These are phyloP conservation scores for Russula sp. DNA, from an alignment of 768 basidiomycete genomes.

Conservation along the genomic window DNA sequence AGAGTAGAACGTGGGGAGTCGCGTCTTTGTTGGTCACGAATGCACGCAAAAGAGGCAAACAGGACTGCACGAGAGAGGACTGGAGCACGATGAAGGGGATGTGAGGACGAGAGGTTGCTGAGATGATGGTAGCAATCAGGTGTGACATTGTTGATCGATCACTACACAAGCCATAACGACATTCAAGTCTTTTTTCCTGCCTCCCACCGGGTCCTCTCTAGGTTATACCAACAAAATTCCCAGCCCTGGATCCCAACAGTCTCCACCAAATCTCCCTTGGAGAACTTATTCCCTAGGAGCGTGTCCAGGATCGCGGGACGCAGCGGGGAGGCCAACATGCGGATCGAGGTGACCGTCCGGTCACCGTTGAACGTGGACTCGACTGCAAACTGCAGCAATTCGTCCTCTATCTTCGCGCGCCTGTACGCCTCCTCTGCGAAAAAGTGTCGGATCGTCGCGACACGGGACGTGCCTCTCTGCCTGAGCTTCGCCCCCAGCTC, in stretches of 20 bases:
- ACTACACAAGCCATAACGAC: not conserved
- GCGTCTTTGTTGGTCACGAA: constrained; percentile 23
- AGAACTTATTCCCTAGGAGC: constrained; percentile 44
- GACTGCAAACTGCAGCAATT: constrained; percentile 55
- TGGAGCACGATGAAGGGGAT: constrained; percentile 49
- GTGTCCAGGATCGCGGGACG: constrained; percentile 41
- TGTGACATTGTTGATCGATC: constrained; percentile 23
- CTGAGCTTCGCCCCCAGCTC: constrained; percentile 17
- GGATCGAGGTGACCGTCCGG: constrained; percentile 38
- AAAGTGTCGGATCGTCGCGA: constrained; percentile 69
- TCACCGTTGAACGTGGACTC: constrained; percentile 47
- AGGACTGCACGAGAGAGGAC: constrained; percentile 52
- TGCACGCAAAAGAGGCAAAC: constrained; percentile 46
- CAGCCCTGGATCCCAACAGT: constrained; percentile 52
- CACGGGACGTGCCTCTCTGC: constrained; percentile 35
- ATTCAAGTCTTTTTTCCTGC: not conserved
- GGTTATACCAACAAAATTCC: constrained; percentile 39
- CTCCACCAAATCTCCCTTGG: constrained; percentile 34
- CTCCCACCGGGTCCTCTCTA: constrained; percentile 44
- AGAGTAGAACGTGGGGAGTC: constrained; percentile 35
- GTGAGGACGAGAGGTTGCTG: constrained; percentile 25
- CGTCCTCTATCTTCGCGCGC: constrained; percentile 48
- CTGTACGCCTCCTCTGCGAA: constrained; percentile 63
- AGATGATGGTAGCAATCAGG: constrained; percentile 27
- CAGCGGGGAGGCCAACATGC: constrained; percentile 43